A percentile compares a stretch with the other conserved stretches of the same genome.
Evolutionary conservation across 2,329 filamentous ascomycete species (phyloP).

Genomic region (Xylaria sp.): DNA sequence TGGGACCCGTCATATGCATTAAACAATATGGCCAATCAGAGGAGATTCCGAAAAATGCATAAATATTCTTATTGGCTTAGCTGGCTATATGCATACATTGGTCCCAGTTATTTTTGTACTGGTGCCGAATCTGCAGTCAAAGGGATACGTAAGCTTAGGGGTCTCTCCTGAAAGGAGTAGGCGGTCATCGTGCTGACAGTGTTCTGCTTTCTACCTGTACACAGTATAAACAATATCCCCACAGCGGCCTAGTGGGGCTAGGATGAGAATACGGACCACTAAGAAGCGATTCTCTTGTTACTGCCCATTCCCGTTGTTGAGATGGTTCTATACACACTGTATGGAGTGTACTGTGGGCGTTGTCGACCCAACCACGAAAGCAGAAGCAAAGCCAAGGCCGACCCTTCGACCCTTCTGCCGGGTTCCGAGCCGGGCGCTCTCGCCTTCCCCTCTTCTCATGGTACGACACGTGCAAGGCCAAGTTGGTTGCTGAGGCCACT

Average conservation of each 20-base stretch:
- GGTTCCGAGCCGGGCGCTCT: constrained; percentile 25
- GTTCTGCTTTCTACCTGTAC: neutral
- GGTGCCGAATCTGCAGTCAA: too few relatives aligned
- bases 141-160: constrained; percentile 1
- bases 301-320: neutral
- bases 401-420: constrained; percentile 4
- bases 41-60: too few relatives aligned
- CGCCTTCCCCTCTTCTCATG: constrained; percentile 36
- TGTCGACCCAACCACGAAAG: neutral
- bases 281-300: neutral
- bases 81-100: too few relatives aligned
- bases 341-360: neutral
- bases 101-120: too few relatives aligned
- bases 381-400: neutral
- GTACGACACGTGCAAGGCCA: constrained; percentile 31
- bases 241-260: neutral
- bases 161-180: neutral
- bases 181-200: neutral
- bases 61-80: too few relatives aligned
- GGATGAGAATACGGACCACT: constrained; percentile 4
- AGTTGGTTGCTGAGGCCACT: constrained; percentile 20
- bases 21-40: too few relatives aligned
- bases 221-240: neutral
- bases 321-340: constrained; percentile 4
- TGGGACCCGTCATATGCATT: too few relatives aligned